Conservation (phyloP, 768 basidiomycete genomes). For the Coprinopsis strossmayeri region DNA sequence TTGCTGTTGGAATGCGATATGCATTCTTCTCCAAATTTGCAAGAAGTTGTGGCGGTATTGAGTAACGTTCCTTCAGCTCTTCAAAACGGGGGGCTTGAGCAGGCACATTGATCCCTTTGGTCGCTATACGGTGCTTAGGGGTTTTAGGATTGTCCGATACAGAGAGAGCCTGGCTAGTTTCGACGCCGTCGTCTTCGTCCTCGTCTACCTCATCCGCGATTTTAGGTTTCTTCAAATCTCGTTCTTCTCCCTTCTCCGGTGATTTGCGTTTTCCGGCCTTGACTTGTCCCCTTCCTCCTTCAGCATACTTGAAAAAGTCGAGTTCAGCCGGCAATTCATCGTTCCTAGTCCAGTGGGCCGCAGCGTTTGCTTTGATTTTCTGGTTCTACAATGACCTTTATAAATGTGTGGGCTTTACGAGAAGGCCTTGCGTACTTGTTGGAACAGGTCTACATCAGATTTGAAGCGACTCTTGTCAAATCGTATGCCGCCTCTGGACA, state of each 20-base stretch:
- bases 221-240: constrained; percentile 28
- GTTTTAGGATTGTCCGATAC: neutral
- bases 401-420: neutral
- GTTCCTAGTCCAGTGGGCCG: constrained; percentile 15
- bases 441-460: constrained; percentile 65
- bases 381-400: constrained; percentile 1
- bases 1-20: constrained; percentile 66
- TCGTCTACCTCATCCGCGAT: constrained; percentile 21
- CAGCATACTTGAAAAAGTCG: constrained; percentile 89
- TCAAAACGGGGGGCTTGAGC: constrained; percentile 50
- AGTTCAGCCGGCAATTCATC: constrained; percentile 66
- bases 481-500: constrained; percentile 77
- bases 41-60: constrained; percentile 52
- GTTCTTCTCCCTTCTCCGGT: constrained; percentile 13
- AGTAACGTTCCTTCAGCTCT: constrained; percentile 50
- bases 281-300: constrained; percentile 30
- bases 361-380: constrained; percentile 5
- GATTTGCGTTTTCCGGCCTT: constrained; percentile 41
- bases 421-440: constrained; percentile 31
- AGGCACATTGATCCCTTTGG: constrained; percentile 69
- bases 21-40: constrained; percentile 57
- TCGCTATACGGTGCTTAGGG: constrained; percentile 7
- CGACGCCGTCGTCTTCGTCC: constrained; percentile 16
- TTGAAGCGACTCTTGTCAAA: constrained; percentile 78
- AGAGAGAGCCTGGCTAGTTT: neutral